A percentile compares a stretch with the other conserved stretches of the same genome.
These are phyloP conservation scores for Linum usitatissimum DNA, from an alignment of 345 rosid genomes.

Conservation along the genomic window DNA sequence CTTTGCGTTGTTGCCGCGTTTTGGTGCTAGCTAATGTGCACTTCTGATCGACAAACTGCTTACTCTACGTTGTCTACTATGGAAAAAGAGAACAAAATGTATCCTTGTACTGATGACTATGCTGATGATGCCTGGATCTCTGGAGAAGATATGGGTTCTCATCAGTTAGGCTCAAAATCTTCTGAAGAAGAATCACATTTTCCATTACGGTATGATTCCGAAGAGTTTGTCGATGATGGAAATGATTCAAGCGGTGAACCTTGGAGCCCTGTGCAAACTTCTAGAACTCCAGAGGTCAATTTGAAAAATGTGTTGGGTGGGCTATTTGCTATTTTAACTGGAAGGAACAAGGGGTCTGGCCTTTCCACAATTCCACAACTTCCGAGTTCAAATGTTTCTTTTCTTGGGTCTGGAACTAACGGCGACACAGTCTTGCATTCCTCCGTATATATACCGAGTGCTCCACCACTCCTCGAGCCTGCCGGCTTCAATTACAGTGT, in stretches of 20 bases:
- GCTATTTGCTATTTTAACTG: constrained; percentile 68
- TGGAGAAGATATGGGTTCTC: not conserved
- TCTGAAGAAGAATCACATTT: constrained; percentile 27
- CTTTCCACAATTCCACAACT: constrained; percentile 22
- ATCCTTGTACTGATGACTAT: constrained; percentile 16
- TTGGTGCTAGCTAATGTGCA: constrained; percentile 13
- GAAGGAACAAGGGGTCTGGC: constrained; percentile 35
- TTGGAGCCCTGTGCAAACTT: constrained; percentile 11
- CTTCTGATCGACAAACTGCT: constrained; percentile 15
- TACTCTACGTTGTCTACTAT: constrained; percentile 8
- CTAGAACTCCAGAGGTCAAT: constrained; percentile 53
- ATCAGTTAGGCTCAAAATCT: constrained; percentile 10
- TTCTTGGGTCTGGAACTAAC: constrained; percentile 59
- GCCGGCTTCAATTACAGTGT: constrained; percentile 42
- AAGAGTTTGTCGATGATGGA: constrained; percentile 43
- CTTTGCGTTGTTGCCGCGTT: not conserved
- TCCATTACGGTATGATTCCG: constrained; percentile 39
- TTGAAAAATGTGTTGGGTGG: constrained; percentile 74
- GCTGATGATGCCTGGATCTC: constrained; percentile 9
- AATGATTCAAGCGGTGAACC: constrained; percentile 46
- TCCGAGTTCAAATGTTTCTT: constrained; percentile 58
- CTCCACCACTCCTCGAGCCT: constrained; percentile 79
- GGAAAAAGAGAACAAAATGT: constrained; percentile 13
- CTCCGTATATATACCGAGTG: constrained; percentile 90
- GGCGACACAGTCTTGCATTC: constrained; percentile 74